Evolutionary conservation across 441 rosid species (phyloP).

Genomic region (Pelargonium cotyledonis): DNA sequence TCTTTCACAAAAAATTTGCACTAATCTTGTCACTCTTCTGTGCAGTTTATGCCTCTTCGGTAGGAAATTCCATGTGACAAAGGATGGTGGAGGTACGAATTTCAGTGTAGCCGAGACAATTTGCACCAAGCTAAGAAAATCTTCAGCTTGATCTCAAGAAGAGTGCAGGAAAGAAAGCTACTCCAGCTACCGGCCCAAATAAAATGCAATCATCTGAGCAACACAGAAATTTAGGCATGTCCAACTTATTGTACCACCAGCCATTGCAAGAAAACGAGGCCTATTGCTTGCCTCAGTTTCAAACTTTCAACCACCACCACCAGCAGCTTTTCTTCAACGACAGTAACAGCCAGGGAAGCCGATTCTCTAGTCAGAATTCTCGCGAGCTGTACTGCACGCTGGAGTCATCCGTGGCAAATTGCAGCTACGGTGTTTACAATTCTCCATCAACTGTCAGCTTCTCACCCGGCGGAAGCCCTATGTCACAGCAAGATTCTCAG

Average conservation of each 20-base stretch:
- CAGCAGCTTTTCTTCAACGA: conserved; percentile 22
- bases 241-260: conserved; percentile 33
- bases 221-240: conserved; percentile 33
- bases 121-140: not conserved
- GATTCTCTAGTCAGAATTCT: conserved; percentile 32
- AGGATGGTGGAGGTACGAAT: conserved; percentile 13
- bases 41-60: conserved; percentile 21
- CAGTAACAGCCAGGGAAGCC: conserved; percentile 21
- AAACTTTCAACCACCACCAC: conserved; percentile 24
- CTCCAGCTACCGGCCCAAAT: too few species aligned
- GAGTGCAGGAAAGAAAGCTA: too few species aligned
- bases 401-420: conserved; percentile 57
- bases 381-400: conserved; percentile 45
- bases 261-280: conserved; percentile 36
- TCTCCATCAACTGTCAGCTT: conserved; percentile 39
- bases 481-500: conserved; percentile 42
- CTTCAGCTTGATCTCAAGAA: not conserved
- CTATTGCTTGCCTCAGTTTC: conserved; percentile 37
- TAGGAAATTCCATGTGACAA: conserved; percentile 2
- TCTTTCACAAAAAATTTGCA: not conserved
- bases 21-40: not conserved
- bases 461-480: conserved; percentile 42
- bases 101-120: not conserved
- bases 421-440: conserved; percentile 26
- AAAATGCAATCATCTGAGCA: conserved; percentile 33